A percentile compares a stretch with the other conserved stretches of the same genome.
Evolutionary conservation across 2,329 filamentous ascomycete genomes (phyloP).

Genomic region (Aspergillus sp.): DNA sequence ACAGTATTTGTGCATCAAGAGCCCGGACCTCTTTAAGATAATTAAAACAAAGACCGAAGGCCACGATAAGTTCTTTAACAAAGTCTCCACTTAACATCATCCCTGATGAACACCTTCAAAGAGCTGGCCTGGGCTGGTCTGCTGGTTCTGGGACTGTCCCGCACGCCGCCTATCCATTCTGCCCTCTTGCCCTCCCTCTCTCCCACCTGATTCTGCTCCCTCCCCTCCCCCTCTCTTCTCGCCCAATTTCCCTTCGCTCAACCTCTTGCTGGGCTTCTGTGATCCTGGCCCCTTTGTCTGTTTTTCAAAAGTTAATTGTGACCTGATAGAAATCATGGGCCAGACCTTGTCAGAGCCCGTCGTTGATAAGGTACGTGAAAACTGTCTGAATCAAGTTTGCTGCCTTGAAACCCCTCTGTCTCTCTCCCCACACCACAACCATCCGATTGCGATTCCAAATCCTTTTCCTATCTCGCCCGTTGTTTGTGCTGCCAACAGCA

Average conservation of each 20-base stretch:
- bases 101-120: background rate
- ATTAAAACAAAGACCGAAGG: background rate
- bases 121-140: constrained; percentile 4
- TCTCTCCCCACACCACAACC: constrained; percentile 31
- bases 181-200: constrained; percentile 17
- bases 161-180: constrained; percentile 24
- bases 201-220: constrained; percentile 21
- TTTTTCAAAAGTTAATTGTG: constrained; percentile 20
- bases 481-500: background rate
- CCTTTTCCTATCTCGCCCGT: constrained; percentile 9
- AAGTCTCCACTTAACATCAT: constrained; percentile 2
- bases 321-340: constrained; percentile 68
- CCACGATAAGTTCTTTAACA: background rate
- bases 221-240: constrained; percentile 26
- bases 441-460: constrained; percentile 21
- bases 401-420: constrained; percentile 14
- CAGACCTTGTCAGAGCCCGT: constrained; percentile 99
- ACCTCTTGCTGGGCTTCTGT: constrained; percentile 11
- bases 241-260: constrained; percentile 12
- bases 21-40: background rate
- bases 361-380: constrained; percentile 84
- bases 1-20: background rate
- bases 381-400: constrained; percentile 9
- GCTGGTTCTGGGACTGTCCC: constrained; percentile 15
- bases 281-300: constrained; percentile 12